A percentile compares a stretch with the other conserved stretches of the same genome.
These are phyloP conservation scores for Exophiala aquamarina DNA, from an alignment of 2,329 filamentous ascomycete species.

Conservation along the genomic window DNA sequence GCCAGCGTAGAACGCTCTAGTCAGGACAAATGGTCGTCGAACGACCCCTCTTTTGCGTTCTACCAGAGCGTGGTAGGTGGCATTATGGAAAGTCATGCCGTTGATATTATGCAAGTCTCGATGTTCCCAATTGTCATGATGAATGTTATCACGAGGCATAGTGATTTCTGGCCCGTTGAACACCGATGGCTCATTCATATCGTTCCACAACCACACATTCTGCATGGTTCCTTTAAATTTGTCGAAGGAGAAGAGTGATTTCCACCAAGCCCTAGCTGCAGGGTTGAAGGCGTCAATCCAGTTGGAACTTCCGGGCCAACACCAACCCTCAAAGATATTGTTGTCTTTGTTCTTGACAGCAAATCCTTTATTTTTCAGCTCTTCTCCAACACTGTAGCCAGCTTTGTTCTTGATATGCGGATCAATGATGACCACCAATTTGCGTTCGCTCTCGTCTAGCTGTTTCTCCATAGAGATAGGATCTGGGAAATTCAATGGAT, in stretches of 20 bases:
- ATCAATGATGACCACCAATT: constrained; percentile 92
- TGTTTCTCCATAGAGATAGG: constrained; percentile 86
- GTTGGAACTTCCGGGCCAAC: constrained; percentile 95
- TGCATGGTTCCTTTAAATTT: constrained; percentile 80
- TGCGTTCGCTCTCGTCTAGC: constrained; percentile 78
- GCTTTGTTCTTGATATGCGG: constrained; percentile 95
- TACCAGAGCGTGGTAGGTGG: constrained; percentile 81
- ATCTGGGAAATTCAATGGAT: constrained; percentile 81
- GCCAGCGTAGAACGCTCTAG: constrained; percentile 87
- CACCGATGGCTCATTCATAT: constrained; percentile 99
- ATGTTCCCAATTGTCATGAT: constrained; percentile 90
- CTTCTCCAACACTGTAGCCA: constrained; percentile 72
- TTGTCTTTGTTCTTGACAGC: constrained; percentile 88
- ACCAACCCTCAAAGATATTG: constrained; percentile 92
- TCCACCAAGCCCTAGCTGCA: constrained; percentile 90
- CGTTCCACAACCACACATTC: constrained; percentile 97
- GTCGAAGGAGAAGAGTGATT: constrained; percentile 79
- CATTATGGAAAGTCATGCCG: constrained; percentile 92
- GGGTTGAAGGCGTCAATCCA: constrained; percentile 98
- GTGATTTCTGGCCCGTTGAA: constrained; percentile 98
- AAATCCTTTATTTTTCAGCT: constrained; percentile 80
- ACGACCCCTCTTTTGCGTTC: constrained; percentile 83
- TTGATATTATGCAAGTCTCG: constrained; percentile 95
- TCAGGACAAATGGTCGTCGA: constrained; percentile 86
- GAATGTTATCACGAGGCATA: constrained; percentile 98